These are phyloP conservation scores for Arthrobotrys pseudoclavata DNA, from an alignment of 2,329 filamentous ascomycete species.

Conservation along the genomic window DNA sequence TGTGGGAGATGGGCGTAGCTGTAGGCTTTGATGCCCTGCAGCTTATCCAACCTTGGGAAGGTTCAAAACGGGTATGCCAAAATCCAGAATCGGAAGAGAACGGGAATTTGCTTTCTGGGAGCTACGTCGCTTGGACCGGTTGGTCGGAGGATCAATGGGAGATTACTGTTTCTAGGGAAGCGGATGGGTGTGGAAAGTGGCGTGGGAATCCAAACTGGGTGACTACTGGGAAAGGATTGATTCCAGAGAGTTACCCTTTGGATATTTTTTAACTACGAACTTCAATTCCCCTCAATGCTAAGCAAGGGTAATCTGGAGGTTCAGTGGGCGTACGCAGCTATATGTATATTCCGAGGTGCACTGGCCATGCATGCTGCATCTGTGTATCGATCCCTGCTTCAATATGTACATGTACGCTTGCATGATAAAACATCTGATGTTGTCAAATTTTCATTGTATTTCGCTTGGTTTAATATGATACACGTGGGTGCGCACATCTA, in stretches of 20 bases:
- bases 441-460: not conserved
- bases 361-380: conserved; percentile 7
- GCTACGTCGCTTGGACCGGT: conserved; percentile 35
- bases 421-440: conserved; percentile 12
- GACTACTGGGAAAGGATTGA: conserved; percentile 26
- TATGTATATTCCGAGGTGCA: conserved; percentile 17
- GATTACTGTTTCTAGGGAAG: conserved; percentile 23
- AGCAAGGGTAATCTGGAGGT: not conserved
- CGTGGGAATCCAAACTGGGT: conserved; percentile 40
- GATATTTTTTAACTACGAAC: conserved; percentile 12
- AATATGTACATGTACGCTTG: conserved; percentile 5
- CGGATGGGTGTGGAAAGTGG: conserved; percentile 30
- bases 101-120: not conserved
- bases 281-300: not conserved
- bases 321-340: not conserved
- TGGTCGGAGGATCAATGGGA: conserved; percentile 52
- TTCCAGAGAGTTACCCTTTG: conserved; percentile 9
- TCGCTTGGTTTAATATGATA: conserved; percentile 4
- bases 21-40: conserved; percentile 19
- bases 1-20: conserved; percentile 35
- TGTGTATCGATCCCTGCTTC: not conserved
- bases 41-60: conserved; percentile 7
- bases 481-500: conserved; percentile 1
- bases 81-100: conserved; percentile 18
- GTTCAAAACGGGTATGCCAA: conserved; percentile 8